Percentiles rank a stretch among this genome's conserved stretches.
Evolutionary conservation across 2,329 filamentous ascomycete genomes (phyloP).

Genomic region (Ceratocystis papillata): DNA sequence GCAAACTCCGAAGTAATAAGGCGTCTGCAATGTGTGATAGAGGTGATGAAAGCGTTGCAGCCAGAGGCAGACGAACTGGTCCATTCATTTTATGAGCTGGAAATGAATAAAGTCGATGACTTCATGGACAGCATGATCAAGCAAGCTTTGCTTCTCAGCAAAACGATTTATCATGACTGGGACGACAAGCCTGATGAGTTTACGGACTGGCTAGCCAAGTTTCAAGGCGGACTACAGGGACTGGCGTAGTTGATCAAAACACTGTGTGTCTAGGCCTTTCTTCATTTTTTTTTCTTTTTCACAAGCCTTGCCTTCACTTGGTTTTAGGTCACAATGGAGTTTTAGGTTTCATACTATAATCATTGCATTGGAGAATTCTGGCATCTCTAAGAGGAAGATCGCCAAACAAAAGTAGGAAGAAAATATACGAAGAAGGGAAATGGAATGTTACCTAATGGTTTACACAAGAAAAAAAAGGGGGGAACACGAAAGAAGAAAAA

Average conservation of each 20-base stretch:
- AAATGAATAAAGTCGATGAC: slow-evolving; percentile 47
- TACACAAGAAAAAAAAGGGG: neutral
- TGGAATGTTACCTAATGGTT: neutral
- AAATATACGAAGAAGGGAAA: slow-evolving; percentile 11
- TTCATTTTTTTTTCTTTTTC: too few species aligned
- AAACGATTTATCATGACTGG: slow-evolving; percentile 51
- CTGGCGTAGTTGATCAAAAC: neutral
- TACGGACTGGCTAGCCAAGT: slow-evolving; percentile 52
- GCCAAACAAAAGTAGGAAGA: neutral
- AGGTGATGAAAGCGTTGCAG: slow-evolving; percentile 49
- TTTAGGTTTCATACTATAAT: neutral
- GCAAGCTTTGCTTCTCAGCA: slow-evolving; percentile 46
- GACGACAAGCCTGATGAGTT: slow-evolving; percentile 61
- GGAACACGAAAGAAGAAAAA: neutral
- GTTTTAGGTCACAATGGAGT: neutral
- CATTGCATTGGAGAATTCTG: neutral
- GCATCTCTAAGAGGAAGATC: neutral
- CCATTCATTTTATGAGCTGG: slow-evolving; percentile 59
- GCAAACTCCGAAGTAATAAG: slow-evolving; percentile 31
- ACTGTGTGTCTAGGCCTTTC: too few species aligned
- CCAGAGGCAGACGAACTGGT: slow-evolving; percentile 61
- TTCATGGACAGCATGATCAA: slow-evolving; percentile 50
- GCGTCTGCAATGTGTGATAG: slow-evolving; percentile 47
- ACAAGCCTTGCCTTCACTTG: neutral
- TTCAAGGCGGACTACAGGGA: neutral